Evolutionary conservation across 2,329 filamentous ascomycete genomes (phyloP).

Genomic region (Fusarium succisae): DNA sequence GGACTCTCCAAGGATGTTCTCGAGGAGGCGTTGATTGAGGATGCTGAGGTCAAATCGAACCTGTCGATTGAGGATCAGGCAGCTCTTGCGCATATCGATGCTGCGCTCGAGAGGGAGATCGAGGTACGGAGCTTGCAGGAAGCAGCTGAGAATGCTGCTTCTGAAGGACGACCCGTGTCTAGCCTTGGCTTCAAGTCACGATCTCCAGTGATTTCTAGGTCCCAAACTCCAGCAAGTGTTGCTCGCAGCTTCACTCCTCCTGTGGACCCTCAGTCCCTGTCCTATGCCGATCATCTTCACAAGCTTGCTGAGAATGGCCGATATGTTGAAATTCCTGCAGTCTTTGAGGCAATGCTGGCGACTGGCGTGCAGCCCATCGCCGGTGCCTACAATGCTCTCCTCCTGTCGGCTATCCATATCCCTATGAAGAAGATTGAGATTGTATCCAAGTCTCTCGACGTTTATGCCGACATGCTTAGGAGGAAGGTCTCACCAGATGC

Average conservation of each 20-base stretch:
- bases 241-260: conserved; percentile 69
- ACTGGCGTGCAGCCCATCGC: conserved; percentile 83
- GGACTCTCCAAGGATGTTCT: conserved; percentile 48
- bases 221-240: conserved; percentile 56
- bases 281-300: conserved; percentile 81
- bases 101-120: conserved; percentile 83
- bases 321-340: conserved; percentile 87
- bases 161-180: conserved; percentile 50
- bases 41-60: conserved; percentile 50
- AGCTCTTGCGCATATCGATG: conserved; percentile 83
- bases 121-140: conserved; percentile 61
- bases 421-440: conserved; percentile 83
- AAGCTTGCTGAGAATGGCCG: conserved; percentile 76
- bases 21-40: conserved; percentile 47
- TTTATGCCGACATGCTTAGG: conserved; percentile 95
- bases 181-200: conserved; percentile 52
- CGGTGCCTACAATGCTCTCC: conserved; percentile 89
- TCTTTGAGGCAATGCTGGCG: conserved; percentile 90
- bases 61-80: conserved; percentile 62
- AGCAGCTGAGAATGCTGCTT: conserved; percentile 54
- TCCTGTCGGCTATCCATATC: conserved; percentile 85
- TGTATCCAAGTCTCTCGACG: conserved; percentile 89
- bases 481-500: conserved; percentile 83
- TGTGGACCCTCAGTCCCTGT: conserved; percentile 70
- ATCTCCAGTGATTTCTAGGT: conserved; percentile 54